A percentile compares a stretch with the other conserved stretches of the same genome.
These are phyloP conservation scores for Sordariomycetes sp. DNA, from an alignment of 2,329 filamentous ascomycete species.

Conservation along the genomic window DNA sequence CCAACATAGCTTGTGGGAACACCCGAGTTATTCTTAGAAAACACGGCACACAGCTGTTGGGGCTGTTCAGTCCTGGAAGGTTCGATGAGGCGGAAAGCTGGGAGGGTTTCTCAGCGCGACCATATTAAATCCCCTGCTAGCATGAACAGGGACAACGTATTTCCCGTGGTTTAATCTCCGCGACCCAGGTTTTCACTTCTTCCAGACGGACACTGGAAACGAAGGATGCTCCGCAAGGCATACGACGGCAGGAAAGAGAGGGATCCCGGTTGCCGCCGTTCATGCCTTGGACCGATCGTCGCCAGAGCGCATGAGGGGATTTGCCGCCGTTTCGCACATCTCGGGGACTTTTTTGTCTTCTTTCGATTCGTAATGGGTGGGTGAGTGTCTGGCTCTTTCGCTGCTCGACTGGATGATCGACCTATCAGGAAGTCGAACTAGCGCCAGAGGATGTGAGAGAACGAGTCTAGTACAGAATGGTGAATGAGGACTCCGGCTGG, in stretches of 20 bases:
- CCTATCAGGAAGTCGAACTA: not conserved
- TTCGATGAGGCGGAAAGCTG: not conserved
- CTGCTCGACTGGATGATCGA: not conserved
- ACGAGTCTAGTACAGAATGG: not conserved
- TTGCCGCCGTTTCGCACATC: slow-evolving; percentile 5
- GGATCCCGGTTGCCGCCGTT: not conserved
- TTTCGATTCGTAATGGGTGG: not conserved
- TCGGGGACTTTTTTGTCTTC: slow-evolving; percentile 2
- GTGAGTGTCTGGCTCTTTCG: not conserved
- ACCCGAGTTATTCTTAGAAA: slow-evolving; percentile 3
- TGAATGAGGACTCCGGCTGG: not conserved
- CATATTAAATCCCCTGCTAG: slow-evolving; percentile 1
- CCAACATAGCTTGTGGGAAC: not conserved
- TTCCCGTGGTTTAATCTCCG: slow-evolving; percentile 3
- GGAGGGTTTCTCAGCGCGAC: not conserved
- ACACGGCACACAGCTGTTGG: not conserved
- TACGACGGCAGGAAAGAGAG: not conserved
- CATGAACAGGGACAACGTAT: not conserved
- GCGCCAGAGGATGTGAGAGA: not conserved
- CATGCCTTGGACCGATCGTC: slow-evolving; percentile 3
- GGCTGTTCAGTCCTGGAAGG: not conserved
- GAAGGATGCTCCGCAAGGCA: not conserved
- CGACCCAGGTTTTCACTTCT: slow-evolving; percentile 1
- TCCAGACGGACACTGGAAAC: not conserved
- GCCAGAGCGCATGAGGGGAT: not conserved